Percentiles rank a stretch among this genome's conserved stretches.
Conservation (phyloP, 257 asterid species). For the Echium plantagineum region DNA sequence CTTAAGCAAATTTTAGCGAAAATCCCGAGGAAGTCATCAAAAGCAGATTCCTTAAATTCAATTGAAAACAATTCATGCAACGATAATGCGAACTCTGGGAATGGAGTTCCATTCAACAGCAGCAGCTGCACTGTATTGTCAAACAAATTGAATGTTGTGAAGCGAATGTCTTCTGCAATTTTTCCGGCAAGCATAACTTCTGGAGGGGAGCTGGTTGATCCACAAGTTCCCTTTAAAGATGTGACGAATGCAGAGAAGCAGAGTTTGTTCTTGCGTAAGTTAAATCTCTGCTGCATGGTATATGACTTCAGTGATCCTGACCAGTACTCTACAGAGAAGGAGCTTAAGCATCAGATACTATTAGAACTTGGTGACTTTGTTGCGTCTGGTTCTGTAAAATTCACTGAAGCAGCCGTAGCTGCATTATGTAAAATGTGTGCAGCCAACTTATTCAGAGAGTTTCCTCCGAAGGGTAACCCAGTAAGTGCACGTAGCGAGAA, state of each 20-base stretch:
- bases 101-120: slow-evolving; percentile 24
- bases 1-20: slow-evolving; percentile 42
- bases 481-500: slow-evolving; percentile 23
- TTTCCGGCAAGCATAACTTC: slow-evolving; percentile 36
- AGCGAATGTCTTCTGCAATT: slow-evolving; percentile 36
- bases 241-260: slow-evolving; percentile 34
- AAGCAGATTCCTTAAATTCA: slow-evolving; percentile 25
- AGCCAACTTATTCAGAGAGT: slow-evolving; percentile 30
- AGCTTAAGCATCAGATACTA: slow-evolving; percentile 29
- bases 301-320: slow-evolving; percentile 32
- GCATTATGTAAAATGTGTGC: slow-evolving; percentile 39
- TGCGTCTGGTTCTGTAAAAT: slow-evolving; percentile 31
- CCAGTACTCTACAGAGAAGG: slow-evolving; percentile 26
- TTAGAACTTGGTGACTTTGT: slow-evolving; percentile 31
- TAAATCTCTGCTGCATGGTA: slow-evolving; percentile 31
- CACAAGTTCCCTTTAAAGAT: slow-evolving; percentile 32
- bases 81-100: slow-evolving; percentile 20
- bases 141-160: slow-evolving; percentile 28
- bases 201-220: slow-evolving; percentile 29
- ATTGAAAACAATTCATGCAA: slow-evolving; percentile 25
- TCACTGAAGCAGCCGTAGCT: slow-evolving; percentile 25
- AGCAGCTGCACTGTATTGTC: slow-evolving; percentile 36
- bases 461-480: slow-evolving; percentile 29
- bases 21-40: slow-evolving; percentile 34
- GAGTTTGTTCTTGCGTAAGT: slow-evolving; percentile 28